These are phyloP conservation scores for Ochetophila trinervis DNA, from an alignment of 306 rosid genomes.

Conservation along the genomic window DNA sequence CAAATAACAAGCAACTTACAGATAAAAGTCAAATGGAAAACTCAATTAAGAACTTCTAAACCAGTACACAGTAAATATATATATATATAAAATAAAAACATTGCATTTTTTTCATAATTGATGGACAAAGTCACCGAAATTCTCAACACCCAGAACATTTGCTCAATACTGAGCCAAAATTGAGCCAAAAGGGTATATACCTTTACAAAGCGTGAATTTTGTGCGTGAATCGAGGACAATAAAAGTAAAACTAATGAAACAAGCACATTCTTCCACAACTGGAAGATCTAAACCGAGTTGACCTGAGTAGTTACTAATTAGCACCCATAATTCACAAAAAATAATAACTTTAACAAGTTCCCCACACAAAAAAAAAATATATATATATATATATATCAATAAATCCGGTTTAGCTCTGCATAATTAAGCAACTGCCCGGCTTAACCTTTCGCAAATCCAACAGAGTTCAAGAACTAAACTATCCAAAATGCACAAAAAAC, in stretches of 20 bases:
- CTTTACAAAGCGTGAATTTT: not conserved
- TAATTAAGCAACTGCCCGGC: not conserved
- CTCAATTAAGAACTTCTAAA: not conserved
- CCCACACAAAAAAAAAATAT: too few species aligned
- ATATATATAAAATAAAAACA: too few species aligned
- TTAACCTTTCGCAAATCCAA: constrained; percentile 10
- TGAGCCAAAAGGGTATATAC: too few species aligned
- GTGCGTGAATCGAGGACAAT: not conserved
- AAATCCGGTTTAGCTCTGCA: not conserved
- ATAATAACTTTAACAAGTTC: too few species aligned
- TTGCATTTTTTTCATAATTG: too few species aligned
- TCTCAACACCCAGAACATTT: too few species aligned
- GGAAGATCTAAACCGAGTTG: not conserved
- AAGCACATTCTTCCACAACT: not conserved
- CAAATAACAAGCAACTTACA: constrained; percentile 1
- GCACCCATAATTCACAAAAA: not conserved
- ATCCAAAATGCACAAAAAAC: not conserved
- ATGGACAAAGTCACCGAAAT: too few species aligned
- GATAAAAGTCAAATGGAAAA: not conserved
- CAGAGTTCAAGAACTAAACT: not conserved
- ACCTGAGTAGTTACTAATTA: constrained; percentile 1
- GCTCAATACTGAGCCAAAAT: not conserved
- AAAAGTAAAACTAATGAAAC: not conserved
- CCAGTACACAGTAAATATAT: not conserved
- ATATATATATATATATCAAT: too few species aligned